Evolutionary conservation across 495 filamentous ascomycete species (phyloP), one percentile per base, ranked within the genome.

Genomic region (Chaetomium fimeti): DNA sequence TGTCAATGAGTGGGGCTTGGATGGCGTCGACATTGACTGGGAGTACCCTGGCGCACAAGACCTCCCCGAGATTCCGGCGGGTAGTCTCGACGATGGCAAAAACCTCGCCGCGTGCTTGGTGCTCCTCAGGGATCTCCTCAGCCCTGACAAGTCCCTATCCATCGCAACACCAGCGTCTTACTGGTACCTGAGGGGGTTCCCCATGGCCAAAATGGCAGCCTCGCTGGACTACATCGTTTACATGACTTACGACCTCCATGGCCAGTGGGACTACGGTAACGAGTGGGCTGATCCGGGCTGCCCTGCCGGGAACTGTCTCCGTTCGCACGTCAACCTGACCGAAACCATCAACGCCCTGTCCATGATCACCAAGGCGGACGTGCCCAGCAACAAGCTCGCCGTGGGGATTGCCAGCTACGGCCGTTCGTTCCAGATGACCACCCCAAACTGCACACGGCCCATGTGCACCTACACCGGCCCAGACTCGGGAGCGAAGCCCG

Each of bases 361-460:
- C 11, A 81, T 83, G 76, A 58, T 83, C 16, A 83, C 82, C 40
- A 84, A 84, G 61, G 80, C 80, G 0, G 80, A 80, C 18, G 78
- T 81, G 0, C 75, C 74, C 0, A 48, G 69, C 1, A 74, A 71
- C 45, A 80, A 77, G 64, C 56, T 84, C 24, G 9, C 76, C 2
- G 75, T 80, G 15, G 77, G 81, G 13, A 63, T 75, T 1, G 5
- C 71, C 15, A 75, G 72, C 55, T 82, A 81, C 60, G 75, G 78
- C 0, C 71, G 78, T 2, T 70, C 66, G 4, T 80, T 80, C 71
- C n/a, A 56, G 9, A 81, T 72, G 66, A 52, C 48, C 3, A 0
- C 64, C 1, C 11, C 42, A 0, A 36, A 43, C 16, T 72, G 70
- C 40, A 25, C 7, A 0, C 63, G 52, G 0, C 61, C 63, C 3